Base-by-base conservation (phyloP, 495 filamentous ascomycete species). In the Aspergillus cristatus region DNA sequence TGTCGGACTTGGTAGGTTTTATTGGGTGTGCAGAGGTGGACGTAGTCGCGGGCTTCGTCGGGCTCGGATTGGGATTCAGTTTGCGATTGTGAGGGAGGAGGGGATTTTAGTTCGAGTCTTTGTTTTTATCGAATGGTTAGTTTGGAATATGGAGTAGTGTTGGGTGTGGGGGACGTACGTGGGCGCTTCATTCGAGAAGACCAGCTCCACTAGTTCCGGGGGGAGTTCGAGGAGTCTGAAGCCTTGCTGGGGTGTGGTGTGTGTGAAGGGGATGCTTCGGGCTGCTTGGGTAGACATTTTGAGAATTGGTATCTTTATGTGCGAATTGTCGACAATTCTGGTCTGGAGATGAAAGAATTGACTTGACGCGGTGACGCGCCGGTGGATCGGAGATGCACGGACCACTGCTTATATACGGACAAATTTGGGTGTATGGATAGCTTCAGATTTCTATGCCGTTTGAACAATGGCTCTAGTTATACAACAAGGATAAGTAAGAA, bases 181-280 rank as follows among this genome's bases (percentile, higher is more conserved):
- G 0, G 80, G 75, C 32, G 76, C 68, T 48, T 75, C 59, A 5
- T 70, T 57, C 0, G 77, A 75, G 31, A 78, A 68, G 8, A 94
- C 60, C 6, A 84, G 58, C 10, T 75, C 68, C 7, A 86, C 68
- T 7, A 94, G 59, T 15, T 86, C 81, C 6, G 80, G 68, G 3
- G 87, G 79, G 1, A 96, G 74, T 55, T 94, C 88, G n/a, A 94
- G 63, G 8, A 94, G 66, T 18, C 80, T 76, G 55, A 87, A 82
- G 4, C 74, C 72, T 37, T 76, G 62, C 44, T 76, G 72, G 28
- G 71, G 63, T 10, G 71, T 68, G 22, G 67, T 63, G 46, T 86
- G 68, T n/a, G 67, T 70, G 40, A 91, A 76, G 1, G 75, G 65
- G 43, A 86, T 77, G 30, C 71, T 74, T 7, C 47, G 53, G n/a